phyloP scores from a whole-genome alignment of 2,329 filamentous ascomycete species.

The Aspergillus sp. region DNA sequence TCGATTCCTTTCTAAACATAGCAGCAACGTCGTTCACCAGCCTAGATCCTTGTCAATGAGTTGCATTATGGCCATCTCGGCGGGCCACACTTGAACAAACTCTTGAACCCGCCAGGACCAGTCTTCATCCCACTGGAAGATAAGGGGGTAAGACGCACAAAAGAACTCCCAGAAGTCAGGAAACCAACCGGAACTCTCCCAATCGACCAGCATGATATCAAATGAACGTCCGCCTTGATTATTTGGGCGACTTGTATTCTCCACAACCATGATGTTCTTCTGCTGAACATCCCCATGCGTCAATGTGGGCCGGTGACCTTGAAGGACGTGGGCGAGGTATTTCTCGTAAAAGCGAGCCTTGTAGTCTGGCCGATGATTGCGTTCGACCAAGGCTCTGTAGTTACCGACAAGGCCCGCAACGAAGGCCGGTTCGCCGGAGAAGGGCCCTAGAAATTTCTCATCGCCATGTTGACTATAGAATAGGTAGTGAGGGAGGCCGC shows the following conservation, averaged over 20 bases:
- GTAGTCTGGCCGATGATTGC: conserved; percentile 22
- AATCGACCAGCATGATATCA: conserved; percentile 31
- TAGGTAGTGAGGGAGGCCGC: conserved; percentile 25
- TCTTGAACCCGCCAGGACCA: conserved; percentile 29
- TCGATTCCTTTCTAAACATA: too few relatives aligned
- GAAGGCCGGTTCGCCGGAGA: conserved; percentile 24
- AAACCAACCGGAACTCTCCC: conserved; percentile 29
- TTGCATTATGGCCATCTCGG: conserved; percentile 28
- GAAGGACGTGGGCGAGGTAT: conserved; percentile 24
- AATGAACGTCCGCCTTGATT: conserved; percentile 28
- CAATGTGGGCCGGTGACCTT: conserved; percentile 29
- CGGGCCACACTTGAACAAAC: conserved; percentile 29
- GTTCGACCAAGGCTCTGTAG: conserved; percentile 22
- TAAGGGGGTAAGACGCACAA: conserved; percentile 21
- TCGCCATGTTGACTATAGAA: conserved; percentile 23
- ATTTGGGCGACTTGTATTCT: conserved; percentile 17
- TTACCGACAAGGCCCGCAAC: conserved; percentile 26
- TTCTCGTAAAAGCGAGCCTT: conserved; percentile 30
- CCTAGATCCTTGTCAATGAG: conserved; percentile 27
- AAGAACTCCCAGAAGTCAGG: conserved; percentile 31
- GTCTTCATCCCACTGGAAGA: conserved; percentile 26
- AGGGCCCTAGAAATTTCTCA: conserved; percentile 24
- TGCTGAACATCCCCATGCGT: conserved; percentile 33
- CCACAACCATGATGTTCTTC: conserved; percentile 14
- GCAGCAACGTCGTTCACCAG: too few relatives aligned